Percentiles rank a stretch among this genome's conserved stretches.
Conservation (phyloP, 768 basidiomycete genomes). For the Serendipita indica region DNA sequence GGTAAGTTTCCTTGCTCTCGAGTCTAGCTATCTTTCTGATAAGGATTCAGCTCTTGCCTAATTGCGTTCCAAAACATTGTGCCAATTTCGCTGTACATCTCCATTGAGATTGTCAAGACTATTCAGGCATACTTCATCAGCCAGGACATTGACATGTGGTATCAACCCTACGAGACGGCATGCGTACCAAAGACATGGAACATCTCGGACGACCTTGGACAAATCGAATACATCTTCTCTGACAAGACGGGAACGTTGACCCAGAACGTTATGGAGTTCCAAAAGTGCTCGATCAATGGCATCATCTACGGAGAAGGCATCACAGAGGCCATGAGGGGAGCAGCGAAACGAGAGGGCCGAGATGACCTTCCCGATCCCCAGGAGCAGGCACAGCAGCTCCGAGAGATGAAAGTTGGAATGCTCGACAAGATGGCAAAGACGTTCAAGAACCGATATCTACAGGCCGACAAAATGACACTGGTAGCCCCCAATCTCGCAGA, state of each 20-base stretch:
- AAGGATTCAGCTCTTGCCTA: slow-evolving; percentile 54
- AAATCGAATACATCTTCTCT: slow-evolving; percentile 90
- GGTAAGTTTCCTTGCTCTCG: slow-evolving; percentile 36
- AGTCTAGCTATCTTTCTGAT: slow-evolving; percentile 11
- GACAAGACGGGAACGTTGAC: slow-evolving; percentile 97
- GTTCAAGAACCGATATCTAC: slow-evolving; percentile 82
- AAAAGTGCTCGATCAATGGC: slow-evolving; percentile 81
- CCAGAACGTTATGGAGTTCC: slow-evolving; percentile 98
- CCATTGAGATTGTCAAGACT: slow-evolving; percentile 96
- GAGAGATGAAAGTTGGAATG: slow-evolving; percentile 60
- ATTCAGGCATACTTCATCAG: slow-evolving; percentile 95
- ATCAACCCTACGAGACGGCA: slow-evolving; percentile 66
- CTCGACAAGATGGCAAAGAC: slow-evolving; percentile 50
- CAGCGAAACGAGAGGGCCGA: slow-evolving; percentile 68
- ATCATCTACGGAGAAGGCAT: slow-evolving; percentile 83
- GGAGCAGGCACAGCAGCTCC: slow-evolving; percentile 55
- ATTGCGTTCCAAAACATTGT: slow-evolving; percentile 98
- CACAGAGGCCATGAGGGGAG: slow-evolving; percentile 89
- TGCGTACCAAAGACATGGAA: slow-evolving; percentile 98
- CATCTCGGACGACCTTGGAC: slow-evolving; percentile 94
- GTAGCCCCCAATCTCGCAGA: slow-evolving; percentile 74
- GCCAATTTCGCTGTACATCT: slow-evolving; percentile 90
- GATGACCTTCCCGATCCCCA: slow-evolving; percentile 48
- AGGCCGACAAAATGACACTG: slow-evolving; percentile 68
- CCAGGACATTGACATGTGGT: slow-evolving; percentile 95